A percentile compares a stretch with the other conserved stretches of the same genome.
phyloP scores from a whole-genome alignment of 1,284 basidiomycete species.

The Pisolithus thermaeus region DNA sequence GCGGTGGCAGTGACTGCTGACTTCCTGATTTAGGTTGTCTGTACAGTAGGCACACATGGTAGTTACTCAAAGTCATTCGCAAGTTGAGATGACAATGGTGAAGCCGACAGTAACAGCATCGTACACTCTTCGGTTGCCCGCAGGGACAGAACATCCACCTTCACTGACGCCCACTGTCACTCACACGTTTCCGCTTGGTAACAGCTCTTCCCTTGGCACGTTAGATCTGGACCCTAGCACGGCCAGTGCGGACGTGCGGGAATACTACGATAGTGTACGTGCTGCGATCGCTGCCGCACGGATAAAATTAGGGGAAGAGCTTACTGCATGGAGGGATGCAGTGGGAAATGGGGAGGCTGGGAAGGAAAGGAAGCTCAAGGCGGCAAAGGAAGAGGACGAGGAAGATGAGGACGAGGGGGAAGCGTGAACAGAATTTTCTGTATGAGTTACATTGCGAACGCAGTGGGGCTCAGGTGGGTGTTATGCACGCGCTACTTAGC shows the following conservation, averaged over 20 bases:
- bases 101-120: constrained; percentile 37
- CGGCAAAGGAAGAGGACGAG: constrained; percentile 34
- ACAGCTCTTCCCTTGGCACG: neutral
- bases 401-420: constrained; percentile 31
- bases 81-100: neutral
- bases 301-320: constrained; percentile 49
- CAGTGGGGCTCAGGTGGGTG: no score
- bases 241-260: constrained; percentile 12
- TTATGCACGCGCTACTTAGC: no score
- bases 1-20: no score
- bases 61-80: no score
- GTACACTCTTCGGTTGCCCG: constrained; percentile 48
- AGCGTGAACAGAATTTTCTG: neutral
- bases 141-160: constrained; percentile 12
- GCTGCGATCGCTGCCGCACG: constrained; percentile 46
- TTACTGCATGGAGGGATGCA: constrained; percentile 66
- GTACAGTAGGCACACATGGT: no score
- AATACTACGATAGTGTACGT: constrained; percentile 49
- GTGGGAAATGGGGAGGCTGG: constrained; percentile 54
- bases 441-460: no score
- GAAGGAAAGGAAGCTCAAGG: constrained; percentile 41
- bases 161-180: constrained; percentile 12
- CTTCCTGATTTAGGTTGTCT: no score
- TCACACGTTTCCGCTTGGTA: constrained; percentile 28
- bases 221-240: constrained; percentile 3